Evolutionary conservation across 1,139 yeast genomes (phyloP).

Genomic region (Lodderomyces pseudojiufengensis): DNA sequence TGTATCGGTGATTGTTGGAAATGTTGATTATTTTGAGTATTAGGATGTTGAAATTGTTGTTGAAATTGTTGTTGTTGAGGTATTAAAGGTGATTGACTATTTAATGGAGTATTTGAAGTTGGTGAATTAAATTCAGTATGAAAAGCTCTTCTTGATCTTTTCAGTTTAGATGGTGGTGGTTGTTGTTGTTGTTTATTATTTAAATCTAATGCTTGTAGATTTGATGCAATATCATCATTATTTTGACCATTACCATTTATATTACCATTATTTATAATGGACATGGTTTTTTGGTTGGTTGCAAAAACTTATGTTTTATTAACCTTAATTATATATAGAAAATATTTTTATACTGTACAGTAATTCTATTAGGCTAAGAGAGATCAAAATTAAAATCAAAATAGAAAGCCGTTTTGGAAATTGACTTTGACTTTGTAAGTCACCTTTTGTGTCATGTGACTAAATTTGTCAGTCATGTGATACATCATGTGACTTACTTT

Average conservation of each 20-base stretch:
- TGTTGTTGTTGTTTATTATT: slow-evolving; percentile 6
- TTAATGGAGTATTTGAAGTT: slow-evolving; percentile 8
- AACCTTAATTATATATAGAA: no score
- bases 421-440: no score
- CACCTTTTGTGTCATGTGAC: no score
- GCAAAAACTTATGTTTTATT: no score
- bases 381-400: no score
- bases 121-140: slow-evolving; percentile 28
- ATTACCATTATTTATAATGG: no score
- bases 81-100: slow-evolving; percentile 1
- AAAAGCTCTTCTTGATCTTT: slow-evolving; percentile 45
- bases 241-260: slow-evolving; percentile 2
- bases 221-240: slow-evolving; percentile 6
- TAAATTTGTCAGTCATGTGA: no score
- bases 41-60: slow-evolving; percentile 3
- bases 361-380: no score
- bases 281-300: no score
- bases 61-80: slow-evolving; percentile 2
- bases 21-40: not conserved
- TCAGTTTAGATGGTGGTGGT: slow-evolving; percentile 23
- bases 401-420: no score
- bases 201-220: slow-evolving; percentile 10
- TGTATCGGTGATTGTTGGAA: slow-evolving; percentile 1
- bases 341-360: no score
- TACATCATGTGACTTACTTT: no score